Evolutionary conservation across 768 basidiomycete species (phyloP), one percentile per base, ranked within the genome.

Genomic region (Goffeauzyma gilvescens): DNA sequence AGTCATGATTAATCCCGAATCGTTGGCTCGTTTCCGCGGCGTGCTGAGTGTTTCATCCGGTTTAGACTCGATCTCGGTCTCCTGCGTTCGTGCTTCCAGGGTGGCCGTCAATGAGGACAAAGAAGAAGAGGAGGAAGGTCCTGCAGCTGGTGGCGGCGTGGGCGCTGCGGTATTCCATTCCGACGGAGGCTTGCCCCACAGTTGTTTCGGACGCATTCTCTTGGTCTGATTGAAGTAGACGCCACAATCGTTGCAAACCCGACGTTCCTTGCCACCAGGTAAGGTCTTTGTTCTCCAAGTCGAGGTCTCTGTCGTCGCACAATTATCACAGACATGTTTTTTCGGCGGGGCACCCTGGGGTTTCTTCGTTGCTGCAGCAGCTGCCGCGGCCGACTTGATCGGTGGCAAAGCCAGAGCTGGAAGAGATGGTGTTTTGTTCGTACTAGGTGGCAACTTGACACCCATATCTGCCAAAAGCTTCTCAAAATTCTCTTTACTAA

Each of bases 401-500:
- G 7, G 33, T 9, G 17, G 33, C 33, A 35, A 18, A 18, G 8
- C 18, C 10, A 8, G 10, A 12, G 33, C 33, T 17, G 8, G 8
- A 8, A 18, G 33, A 9, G 17, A 7, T 10, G 7, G 33, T 10
- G 17, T 9, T 12, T 18, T 35, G 33, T 9, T 12, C 33, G 8
- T 9, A 8, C 33, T 12, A 9, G 9, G 8, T 8, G 17, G 33
- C 7, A 43, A 25, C 15, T 49, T 20, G 10, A 49, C 31, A 1
- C 47, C 47, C 47, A 49, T 44, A 37, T 49, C 47, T 1, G 28
- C 21, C 26, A 49, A 38, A 14, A 49, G 32, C 24, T 27, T 31
- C n/a, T 28, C 38, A 24, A 63, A 42, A 2, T 30, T 22, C 18
- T 49, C 47, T 25, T 49, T 49, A 21, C 47, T 42, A 23, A 49